phyloP scores from a whole-genome alignment of 2,329 filamentous ascomycete genomes.

The Colletotrichum lentis region DNA sequence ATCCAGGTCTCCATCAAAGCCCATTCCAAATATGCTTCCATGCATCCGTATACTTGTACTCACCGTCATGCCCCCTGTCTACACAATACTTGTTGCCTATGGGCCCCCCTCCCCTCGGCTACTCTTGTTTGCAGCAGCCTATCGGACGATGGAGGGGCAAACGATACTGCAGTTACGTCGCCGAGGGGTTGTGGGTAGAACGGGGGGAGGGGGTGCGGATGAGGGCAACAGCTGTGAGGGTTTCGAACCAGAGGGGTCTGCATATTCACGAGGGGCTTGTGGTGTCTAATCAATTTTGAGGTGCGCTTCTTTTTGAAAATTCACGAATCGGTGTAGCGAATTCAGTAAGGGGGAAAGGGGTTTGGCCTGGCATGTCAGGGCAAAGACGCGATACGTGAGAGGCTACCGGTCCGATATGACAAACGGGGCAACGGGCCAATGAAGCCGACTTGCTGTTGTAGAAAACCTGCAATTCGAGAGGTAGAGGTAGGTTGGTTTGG shows the following conservation, averaged over 20 bases:
- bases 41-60: slow-evolving; percentile 5
- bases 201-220: background rate
- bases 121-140: background rate
- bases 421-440: background rate
- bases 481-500: background rate
- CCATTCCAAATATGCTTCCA: slow-evolving; percentile 16
- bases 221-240: slow-evolving; percentile 5
- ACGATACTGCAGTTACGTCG: background rate
- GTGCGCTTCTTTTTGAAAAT: slow-evolving; percentile 11
- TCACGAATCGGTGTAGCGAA: slow-evolving; percentile 21
- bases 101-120: background rate
- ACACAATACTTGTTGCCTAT: too few species aligned
- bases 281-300: background rate
- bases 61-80: background rate
- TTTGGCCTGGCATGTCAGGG: background rate
- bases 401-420: background rate
- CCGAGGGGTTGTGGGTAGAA: background rate
- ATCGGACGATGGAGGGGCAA: background rate
- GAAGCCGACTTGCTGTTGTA: background rate
- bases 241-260: slow-evolving; percentile 7
- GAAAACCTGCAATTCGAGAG: too few species aligned
- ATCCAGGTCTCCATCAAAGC: background rate
- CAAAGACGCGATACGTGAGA: background rate
- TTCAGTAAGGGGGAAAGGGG: background rate
- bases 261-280: background rate